These are phyloP conservation scores for Yamadazyma scolyti DNA, from an alignment of 805 yeast species.

Conservation along the genomic window DNA sequence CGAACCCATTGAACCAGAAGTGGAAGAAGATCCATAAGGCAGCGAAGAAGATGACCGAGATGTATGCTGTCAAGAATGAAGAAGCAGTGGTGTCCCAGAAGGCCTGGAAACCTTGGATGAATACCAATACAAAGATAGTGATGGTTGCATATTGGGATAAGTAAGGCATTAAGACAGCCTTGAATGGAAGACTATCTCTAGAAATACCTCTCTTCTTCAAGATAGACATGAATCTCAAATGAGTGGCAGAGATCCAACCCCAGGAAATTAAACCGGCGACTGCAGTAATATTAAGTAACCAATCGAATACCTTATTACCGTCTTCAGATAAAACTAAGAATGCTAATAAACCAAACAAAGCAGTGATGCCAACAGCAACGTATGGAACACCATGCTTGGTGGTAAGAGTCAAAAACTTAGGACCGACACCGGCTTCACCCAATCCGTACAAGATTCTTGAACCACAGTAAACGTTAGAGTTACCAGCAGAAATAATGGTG, in stretches of 20 bases:
- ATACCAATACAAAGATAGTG: constrained; percentile 51
- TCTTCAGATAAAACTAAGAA: constrained; percentile 52
- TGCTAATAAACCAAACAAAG: constrained; percentile 61
- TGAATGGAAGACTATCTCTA: constrained; percentile 69
- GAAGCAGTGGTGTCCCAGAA: constrained; percentile 55
- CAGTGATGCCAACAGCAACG: constrained; percentile 52
- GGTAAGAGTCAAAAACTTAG: constrained; percentile 45
- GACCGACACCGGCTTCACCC: constrained; percentile 58
- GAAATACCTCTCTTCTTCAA: constrained; percentile 60
- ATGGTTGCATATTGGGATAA: constrained; percentile 61
- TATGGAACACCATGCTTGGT: constrained; percentile 62
- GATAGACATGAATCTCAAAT: constrained; percentile 66
- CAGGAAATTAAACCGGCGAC: constrained; percentile 74
- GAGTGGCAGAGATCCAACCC: constrained; percentile 63
- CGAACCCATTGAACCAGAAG: constrained; percentile 42
- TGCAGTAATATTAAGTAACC: constrained; percentile 75
- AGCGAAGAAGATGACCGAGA: constrained; percentile 61
- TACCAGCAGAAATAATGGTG: constrained; percentile 75
- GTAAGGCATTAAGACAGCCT: constrained; percentile 67
- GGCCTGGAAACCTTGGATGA: constrained; percentile 69
- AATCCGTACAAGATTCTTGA: constrained; percentile 66
- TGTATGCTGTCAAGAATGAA: constrained; percentile 65
- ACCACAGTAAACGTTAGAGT: constrained; percentile 70
- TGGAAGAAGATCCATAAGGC: constrained; percentile 56
- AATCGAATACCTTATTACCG: constrained; percentile 59